phyloP scores from a whole-genome alignment of 495 filamentous ascomycete genomes.

The Penicillium turbatum region DNA sequence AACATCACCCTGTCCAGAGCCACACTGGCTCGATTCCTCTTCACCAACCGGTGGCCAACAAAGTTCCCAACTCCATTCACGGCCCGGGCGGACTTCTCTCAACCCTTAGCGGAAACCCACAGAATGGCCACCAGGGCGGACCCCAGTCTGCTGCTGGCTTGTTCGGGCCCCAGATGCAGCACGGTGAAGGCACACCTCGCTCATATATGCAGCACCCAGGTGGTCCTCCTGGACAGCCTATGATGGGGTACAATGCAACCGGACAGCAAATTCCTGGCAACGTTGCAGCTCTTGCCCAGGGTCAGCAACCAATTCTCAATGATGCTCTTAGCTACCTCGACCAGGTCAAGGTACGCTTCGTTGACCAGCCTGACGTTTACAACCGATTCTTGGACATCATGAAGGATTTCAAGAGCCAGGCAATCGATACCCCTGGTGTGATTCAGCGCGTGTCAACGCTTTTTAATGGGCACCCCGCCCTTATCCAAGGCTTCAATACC shows the following conservation, averaged over 20 bases:
- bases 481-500: constrained; percentile 98
- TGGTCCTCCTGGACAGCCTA: constrained; percentile 52
- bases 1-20: constrained; percentile 71
- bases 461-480: constrained; percentile 91
- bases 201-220: constrained; percentile 61
- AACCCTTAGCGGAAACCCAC: constrained; percentile 59
- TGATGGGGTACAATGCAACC: constrained; percentile 53
- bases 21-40: constrained; percentile 79
- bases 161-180: constrained; percentile 60
- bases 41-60: constrained; percentile 85
- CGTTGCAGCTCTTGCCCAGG: constrained; percentile 64
- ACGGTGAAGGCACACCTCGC: constrained; percentile 54
- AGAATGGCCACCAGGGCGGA: constrained; percentile 47
- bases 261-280: constrained; percentile 47
- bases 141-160: constrained; percentile 69
- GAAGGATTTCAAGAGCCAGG: constrained; percentile 99
- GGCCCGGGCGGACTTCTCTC: constrained; percentile 82
- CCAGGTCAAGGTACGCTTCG: constrained; percentile 97
- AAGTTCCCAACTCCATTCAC: constrained; percentile 74
- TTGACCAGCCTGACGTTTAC: constrained; percentile 95
- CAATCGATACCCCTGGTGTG: constrained; percentile 96
- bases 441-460: constrained; percentile 96
- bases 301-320: constrained; percentile 95
- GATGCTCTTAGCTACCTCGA: constrained; percentile 97
- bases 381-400: constrained; percentile 98